Base-by-base conservation (phyloP, 2,329 filamentous ascomycete genomes). In the Arthrocladium fulminans region DNA sequence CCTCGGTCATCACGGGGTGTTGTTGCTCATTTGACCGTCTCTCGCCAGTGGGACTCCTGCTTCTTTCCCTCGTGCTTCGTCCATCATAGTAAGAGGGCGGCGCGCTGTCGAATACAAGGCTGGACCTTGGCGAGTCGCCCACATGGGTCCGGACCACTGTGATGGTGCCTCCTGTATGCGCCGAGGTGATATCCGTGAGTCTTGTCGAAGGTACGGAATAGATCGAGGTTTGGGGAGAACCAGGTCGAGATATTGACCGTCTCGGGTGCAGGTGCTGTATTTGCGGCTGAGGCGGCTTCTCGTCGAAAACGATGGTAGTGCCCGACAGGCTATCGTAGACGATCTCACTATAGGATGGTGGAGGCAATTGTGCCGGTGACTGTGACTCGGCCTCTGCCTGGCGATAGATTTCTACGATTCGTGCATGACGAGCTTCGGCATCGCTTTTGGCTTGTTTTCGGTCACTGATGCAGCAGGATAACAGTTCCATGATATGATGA, bases 171-270 rank as follows among this genome's bases (percentile, higher is more conserved):
- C 55, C 55, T 22, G 55, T 57, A 10, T 47, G 48, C 35, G 49
- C 41, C 3, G 53, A 24, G 7, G 55, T 57, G 13, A 57, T 34
- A 23, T 52, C 53, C 10, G 53, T 57, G 45, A 55, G 25, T 23
- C 55, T 51, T 17, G 55, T 56, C 6, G 53, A 55, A 6, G 55
- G 53, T 19, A 57, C 51, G 13, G 55, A 57, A 32, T 54, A 30
- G 8, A 57, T 38, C 1, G 55, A 57, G 24, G 55, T 55, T 12
- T 40, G 29, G 23, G 55, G 53, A n/a, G 55, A 57, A 19, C 34
- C 12, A 4, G 54, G 48, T n/a, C 40, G 48, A 8, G 41, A 42
- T 13, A 35, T 24, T n/a, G 30, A 39, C 20, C 47, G 34, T 12
- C 40, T 42, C 5, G 32, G 6, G 13, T 45, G 49, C 42, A 15